Base-by-base conservation (phyloP, 2,329 filamentous ascomycete genomes). In the Penicillium sp. region DNA sequence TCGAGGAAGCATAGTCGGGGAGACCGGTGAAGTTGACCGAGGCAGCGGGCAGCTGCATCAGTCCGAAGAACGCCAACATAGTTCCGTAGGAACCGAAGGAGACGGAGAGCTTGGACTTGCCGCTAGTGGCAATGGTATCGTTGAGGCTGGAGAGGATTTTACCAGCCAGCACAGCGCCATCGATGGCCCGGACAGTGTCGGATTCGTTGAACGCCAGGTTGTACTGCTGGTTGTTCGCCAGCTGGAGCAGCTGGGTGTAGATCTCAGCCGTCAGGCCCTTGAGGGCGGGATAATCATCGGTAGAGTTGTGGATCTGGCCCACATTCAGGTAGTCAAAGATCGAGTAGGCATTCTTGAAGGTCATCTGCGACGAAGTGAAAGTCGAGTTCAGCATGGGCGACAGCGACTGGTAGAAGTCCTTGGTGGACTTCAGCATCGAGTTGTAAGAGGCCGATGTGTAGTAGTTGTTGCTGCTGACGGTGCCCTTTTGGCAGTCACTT, bases 181-280 rank as follows among this genome's bases (percentile, higher is more conserved):
- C 82, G 8, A 82, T 82, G 17, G 81, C 80, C 26, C 81, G 80
- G 58, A 80, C 75, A n/a, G 76, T 68, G 44, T 81, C 79, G 2
- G 78, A 76, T 69, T 81, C 78, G 80, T 96, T 94, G 85, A 90
- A 96, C 57, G 91, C 91, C 15, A 95, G 87, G 72, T 89, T 89
- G 82, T 86, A 96, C 77, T 97, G 91, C 76, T 95, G 91, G 61
- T 82, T 80, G 74, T 93, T 88, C 68, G 93, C 93, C 35, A 95
- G 86, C n/a, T 85, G 84, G 69, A 85, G 84, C 60, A 95, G 85
- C 73, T 90, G 86, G 69, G 80, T 74, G 59, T 92, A 81, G 28
- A 85, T 84, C 1, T 82, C 79, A 40, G 80, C 69, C 51, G 87
- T 89, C 63, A 93, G 84, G 50, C 91, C 81, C 56, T 86, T 74